Evolutionary conservation across 345 rosid genomes (phyloP).

Genomic region (Euphorbia peplus): DNA sequence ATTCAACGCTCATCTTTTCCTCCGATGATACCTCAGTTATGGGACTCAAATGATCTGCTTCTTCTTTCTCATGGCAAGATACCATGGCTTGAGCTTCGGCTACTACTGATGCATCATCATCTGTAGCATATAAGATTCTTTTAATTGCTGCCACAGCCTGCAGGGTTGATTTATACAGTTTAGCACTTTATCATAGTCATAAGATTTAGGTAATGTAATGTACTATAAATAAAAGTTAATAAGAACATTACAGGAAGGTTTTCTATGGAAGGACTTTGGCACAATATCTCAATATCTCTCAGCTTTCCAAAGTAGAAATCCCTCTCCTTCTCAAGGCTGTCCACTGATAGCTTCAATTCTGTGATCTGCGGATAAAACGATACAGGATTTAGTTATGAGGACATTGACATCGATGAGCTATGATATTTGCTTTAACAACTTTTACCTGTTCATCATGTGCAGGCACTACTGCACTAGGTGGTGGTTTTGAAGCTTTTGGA

Average conservation of each 20-base stretch:
- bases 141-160: slow-evolving; percentile 84
- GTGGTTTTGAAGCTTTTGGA: slow-evolving; percentile 54
- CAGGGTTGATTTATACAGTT: not conserved
- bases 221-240: not conserved
- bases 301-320: slow-evolving; percentile 88
- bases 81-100: slow-evolving; percentile 74
- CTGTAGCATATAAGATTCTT: slow-evolving; percentile 74
- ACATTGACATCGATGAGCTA: not conserved
- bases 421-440: not conserved
- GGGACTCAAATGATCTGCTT: slow-evolving; percentile 55
- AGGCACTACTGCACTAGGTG: slow-evolving; percentile 41
- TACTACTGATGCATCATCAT: slow-evolving; percentile 57
- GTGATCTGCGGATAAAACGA: slow-evolving; percentile 56
- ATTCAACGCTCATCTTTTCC: slow-evolving; percentile 52
- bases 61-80: slow-evolving; percentile 41
- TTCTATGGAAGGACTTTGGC: slow-evolving; percentile 68
- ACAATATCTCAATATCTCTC: slow-evolving; percentile 85
- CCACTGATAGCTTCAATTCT: slow-evolving; percentile 85
- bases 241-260: slow-evolving; percentile 49
- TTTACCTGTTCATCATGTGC: slow-evolving; percentile 83
- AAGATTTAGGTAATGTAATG: not conserved
- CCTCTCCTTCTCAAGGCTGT: slow-evolving; percentile 95
- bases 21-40: slow-evolving; percentile 64
- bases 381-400: slow-evolving; percentile 8
- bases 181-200: slow-evolving; percentile 2